These are phyloP conservation scores for Pichia norvegensis DNA, from an alignment of 1,139 yeast species.

Conservation along the genomic window DNA sequence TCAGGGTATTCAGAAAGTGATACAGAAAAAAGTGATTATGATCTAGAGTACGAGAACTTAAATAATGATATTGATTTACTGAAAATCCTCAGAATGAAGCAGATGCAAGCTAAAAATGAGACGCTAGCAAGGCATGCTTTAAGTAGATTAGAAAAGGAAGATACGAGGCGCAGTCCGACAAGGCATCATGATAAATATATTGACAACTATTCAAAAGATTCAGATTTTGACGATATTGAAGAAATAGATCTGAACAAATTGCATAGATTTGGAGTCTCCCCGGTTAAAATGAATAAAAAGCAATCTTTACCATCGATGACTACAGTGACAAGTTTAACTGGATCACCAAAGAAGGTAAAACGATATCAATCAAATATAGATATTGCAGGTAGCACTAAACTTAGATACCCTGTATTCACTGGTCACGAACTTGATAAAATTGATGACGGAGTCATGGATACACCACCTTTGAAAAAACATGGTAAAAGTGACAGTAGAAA, in stretches of 20 bases:
- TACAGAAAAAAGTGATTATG: conserved; percentile 28
- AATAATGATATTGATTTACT: conserved; percentile 12
- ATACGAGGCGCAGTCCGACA: background rate
- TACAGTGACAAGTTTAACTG: background rate
- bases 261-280: conserved; percentile 1
- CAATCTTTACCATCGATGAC: conserved; percentile 20
- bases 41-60: conserved; percentile 21
- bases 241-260: conserved; percentile 6
- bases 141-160: conserved; percentile 3
- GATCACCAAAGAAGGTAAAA: conserved; percentile 20
- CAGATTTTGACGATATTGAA: conserved; percentile 20
- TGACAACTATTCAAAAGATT: conserved; percentile 20
- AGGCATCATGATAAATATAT: conserved; percentile 7
- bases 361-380: conserved; percentile 25
- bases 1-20: conserved; percentile 23
- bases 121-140: conserved; percentile 10
- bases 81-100: conserved; percentile 11
- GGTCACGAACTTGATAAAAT: conserved; percentile 20
- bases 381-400: conserved; percentile 6
- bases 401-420: conserved; percentile 4
- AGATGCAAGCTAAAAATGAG: conserved; percentile 16
- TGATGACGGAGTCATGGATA: conserved; percentile 20
- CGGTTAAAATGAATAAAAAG: conserved; percentile 12
- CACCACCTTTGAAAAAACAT: background rate
- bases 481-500: background rate